phyloP scores from a whole-genome alignment of 805 yeast species.

The Myxozyma kluyveri region DNA sequence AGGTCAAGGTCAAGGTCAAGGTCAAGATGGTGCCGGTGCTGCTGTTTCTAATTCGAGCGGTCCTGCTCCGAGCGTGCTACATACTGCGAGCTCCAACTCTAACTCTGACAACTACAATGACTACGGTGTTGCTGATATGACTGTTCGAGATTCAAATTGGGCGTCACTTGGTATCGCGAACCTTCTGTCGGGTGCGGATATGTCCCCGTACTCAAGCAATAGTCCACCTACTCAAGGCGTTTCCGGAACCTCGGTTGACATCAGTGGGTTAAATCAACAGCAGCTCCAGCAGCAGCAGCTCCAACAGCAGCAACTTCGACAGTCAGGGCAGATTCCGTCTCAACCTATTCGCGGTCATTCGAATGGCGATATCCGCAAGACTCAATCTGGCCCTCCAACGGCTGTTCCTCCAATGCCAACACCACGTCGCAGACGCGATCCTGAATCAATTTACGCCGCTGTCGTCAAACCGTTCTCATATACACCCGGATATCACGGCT shows the following conservation, averaged over 20 bases:
- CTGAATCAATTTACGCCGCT: conserved; percentile 54
- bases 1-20: too few species aligned
- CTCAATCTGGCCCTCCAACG: neutral
- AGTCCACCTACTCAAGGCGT: conserved; percentile 23
- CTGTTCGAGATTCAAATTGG: conserved; percentile 28
- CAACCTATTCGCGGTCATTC: too few species aligned
- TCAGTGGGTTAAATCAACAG: neutral
- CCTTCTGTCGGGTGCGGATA: conserved; percentile 20
- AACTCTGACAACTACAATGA: neutral
- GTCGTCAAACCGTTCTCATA: conserved; percentile 79
- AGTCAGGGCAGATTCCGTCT: too few species aligned
- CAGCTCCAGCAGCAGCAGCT: neutral
- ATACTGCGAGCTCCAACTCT: neutral
- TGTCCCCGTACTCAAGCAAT: conserved; percentile 22
- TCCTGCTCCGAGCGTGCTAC: too few species aligned
- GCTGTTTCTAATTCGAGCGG: neutral
- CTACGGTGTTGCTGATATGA: conserved; percentile 23
- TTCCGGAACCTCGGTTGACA: neutral
- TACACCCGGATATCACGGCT: conserved; percentile 84
- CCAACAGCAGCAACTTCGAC: conserved; percentile 4
- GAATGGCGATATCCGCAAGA: too few species aligned
- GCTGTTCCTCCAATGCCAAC: neutral
- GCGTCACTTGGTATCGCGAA: conserved; percentile 27
- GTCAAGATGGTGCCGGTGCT: conserved; percentile 5
- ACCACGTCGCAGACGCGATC: conserved; percentile 24